Base-by-base conservation (phyloP, 2,329 filamentous ascomycete species). In the Stenocarpella maydis region DNA sequence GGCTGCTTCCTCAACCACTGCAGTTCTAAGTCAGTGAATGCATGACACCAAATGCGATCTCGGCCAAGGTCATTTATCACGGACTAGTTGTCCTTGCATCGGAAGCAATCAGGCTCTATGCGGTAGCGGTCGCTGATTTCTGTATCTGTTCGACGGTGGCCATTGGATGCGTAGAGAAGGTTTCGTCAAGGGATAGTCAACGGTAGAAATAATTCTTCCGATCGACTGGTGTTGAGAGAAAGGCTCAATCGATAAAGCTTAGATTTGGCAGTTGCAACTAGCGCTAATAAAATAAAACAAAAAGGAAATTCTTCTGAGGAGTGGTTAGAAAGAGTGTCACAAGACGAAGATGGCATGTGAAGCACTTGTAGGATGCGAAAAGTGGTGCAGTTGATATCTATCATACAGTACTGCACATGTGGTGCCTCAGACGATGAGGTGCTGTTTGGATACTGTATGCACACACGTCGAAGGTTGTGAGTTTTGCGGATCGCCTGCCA, bases 371-470 rank as follows among this genome's bases (percentile, higher is more conserved):
- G 39, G 24, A 45, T 45, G 39, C 9, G 54, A 66, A 66, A 66
- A 66, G 64, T 66, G 64, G 64, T 66, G 50, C 64, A 54, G 37
- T 66, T 66, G 50, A 55, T n/a, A n/a, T n/a, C n/a, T 66, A 66
- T 66, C 64, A 66, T 66, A 66, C 64, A 66, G 64, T 66, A 66
- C 19, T 26, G 19, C 37, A 66, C 64, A 54, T 55, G 54, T 37
- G 26, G n/a, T n/a, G n/a, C n/a, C n/a, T 21, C 37, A 17, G 15
- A 66, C 49, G 14, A 17, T 26, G 12, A 37, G 9, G 10, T 12
- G 17, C 24, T 45, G 3, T 24, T 45, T 34, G 31, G 9, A 54
- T 55, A 66, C 64, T 34, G 64, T n/a, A 66, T 15, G 17, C n/a
- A 14, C 47, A 53, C 24, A 65, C 45, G 26, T 66, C 21, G 28